Evolutionary conservation across 139 green algal genomes (phyloP), one percentile per base, ranked within the genome.

Genomic region (Asterochloris sp.): DNA sequence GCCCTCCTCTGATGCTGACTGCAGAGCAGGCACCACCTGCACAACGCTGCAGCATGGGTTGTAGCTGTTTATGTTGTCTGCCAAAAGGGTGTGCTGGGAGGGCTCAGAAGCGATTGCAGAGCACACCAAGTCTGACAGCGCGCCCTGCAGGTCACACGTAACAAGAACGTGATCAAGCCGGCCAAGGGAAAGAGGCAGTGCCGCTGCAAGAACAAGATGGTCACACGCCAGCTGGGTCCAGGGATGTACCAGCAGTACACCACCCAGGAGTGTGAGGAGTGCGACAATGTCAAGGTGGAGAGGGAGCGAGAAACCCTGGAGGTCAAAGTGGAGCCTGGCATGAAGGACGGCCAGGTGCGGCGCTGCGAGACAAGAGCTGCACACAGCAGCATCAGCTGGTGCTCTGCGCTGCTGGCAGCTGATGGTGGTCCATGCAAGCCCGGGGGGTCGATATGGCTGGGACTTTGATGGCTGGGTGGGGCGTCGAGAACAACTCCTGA

Each of bases 231-330:
- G 88, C 67, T 99, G 11, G 97, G 96, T 0, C 95, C 96, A 0
- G 97, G 97, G 83, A 99, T 99, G 97, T 99, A 95, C 89, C 97
- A 99, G 92, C 97, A 99, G 88, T 99, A 93, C 88, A 88, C 89
- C 16, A 90, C 89, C 26, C 88, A 97, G 85, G 89, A 87, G 79
- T 99, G 97, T 77, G 95, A 98, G 81, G 84, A 98, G 29, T 99
- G 97, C 87, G 88, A 88, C 28, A 96, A 96, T 81, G 90, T 99
- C 0, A 96, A 97, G 85, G 89, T 94, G 8, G 95, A 90, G 74
- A 88, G 92, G 9, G 93, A 98, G 86, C 74, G 87, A 29, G 90
- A 96, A 78, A 83, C 78, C 14, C 86, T 99, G 62, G 92, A 78
- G 0, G 92, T 99, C 15, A 89, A 95, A n/a, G 91, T 99, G 64